phyloP scores from a whole-genome alignment of 1,284 basidiomycete species.

The Puccinia hordei region DNA sequence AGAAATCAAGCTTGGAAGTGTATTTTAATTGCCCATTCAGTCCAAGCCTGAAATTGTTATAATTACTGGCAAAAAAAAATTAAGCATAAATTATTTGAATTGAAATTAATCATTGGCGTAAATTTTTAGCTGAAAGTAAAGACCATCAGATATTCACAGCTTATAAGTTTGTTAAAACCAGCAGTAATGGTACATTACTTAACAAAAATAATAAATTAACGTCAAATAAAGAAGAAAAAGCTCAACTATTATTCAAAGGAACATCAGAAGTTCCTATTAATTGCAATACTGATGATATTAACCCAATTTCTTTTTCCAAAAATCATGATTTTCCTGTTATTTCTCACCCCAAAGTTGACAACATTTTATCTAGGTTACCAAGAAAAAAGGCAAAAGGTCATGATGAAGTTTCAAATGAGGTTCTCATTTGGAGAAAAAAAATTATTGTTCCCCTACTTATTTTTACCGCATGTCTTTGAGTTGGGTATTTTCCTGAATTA shows the following conservation, averaged over 20 bases:
- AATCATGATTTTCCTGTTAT: not conserved
- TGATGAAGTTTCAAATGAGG: not conserved
- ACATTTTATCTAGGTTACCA: not conserved
- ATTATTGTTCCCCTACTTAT: not conserved
- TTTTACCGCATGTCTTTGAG: not conserved
- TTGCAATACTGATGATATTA: not conserved
- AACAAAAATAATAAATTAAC: slow-evolving; percentile 5
- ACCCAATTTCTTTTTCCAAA: not conserved
- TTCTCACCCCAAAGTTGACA: not conserved
- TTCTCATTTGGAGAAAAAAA: not conserved
- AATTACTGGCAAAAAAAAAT: not conserved
- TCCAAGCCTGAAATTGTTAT: not conserved
- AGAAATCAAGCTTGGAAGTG: not conserved
- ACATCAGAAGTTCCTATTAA: too few relatives aligned
- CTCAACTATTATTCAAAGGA: not conserved
- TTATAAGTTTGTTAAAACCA: not conserved
- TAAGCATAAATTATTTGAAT: not conserved
- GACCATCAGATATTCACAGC: not conserved
- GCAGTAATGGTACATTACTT: not conserved
- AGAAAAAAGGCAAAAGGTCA: not conserved
- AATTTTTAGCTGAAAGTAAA: slow-evolving; percentile 1
- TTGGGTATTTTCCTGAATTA: not conserved
- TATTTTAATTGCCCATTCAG: not conserved
- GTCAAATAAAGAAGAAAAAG: slow-evolving; percentile 1
- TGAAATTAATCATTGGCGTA: slow-evolving; percentile 25